Evolutionary conservation across 805 yeast species (phyloP).

Genomic region (Yamadazyma philogaea): DNA sequence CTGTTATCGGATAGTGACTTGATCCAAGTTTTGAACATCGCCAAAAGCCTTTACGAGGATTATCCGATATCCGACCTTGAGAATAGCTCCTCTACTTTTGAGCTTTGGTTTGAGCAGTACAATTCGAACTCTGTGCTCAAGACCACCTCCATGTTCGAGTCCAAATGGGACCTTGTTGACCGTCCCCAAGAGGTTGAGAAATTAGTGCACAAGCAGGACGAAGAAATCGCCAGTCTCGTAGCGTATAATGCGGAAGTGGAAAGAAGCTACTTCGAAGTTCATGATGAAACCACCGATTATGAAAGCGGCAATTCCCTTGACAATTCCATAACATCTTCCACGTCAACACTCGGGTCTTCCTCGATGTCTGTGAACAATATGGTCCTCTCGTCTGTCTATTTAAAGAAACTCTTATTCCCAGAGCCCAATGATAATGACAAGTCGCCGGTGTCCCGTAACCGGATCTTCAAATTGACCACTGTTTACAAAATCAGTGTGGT

Average conservation of each 20-base stretch:
- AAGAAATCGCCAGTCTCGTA: constrained; percentile 28
- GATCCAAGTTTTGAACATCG: constrained; percentile 22
- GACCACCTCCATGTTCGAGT: constrained; percentile 26
- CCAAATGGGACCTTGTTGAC: constrained; percentile 7
- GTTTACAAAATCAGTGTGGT: constrained; percentile 35
- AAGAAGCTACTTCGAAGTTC: constrained; percentile 17
- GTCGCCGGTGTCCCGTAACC: constrained; percentile 11
- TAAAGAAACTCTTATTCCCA: constrained; percentile 26
- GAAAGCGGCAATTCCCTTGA: constrained; percentile 8
- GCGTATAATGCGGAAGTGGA: constrained; percentile 23
- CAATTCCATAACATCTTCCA: constrained; percentile 29
- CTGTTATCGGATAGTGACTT: constrained; percentile 27
- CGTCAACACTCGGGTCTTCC: constrained; percentile 27
- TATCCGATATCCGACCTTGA: constrained; percentile 22
- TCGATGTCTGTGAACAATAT: constrained; percentile 27
- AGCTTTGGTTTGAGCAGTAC: constrained; percentile 34
- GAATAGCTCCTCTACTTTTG: constrained; percentile 22
- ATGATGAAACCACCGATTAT: constrained; percentile 21
- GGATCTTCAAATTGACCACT: constrained; percentile 15
- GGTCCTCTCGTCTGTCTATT: constrained; percentile 26
- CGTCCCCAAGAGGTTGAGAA: constrained; percentile 10
- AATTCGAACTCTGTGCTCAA: constrained; percentile 31
- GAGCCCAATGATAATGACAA: constrained; percentile 12
- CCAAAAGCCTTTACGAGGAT: constrained; percentile 24
- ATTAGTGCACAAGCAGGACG: constrained; percentile 28